These are phyloP conservation scores for Boletus subcaerulescens DNA, from an alignment of 768 basidiomycete species.

Conservation along the genomic window DNA sequence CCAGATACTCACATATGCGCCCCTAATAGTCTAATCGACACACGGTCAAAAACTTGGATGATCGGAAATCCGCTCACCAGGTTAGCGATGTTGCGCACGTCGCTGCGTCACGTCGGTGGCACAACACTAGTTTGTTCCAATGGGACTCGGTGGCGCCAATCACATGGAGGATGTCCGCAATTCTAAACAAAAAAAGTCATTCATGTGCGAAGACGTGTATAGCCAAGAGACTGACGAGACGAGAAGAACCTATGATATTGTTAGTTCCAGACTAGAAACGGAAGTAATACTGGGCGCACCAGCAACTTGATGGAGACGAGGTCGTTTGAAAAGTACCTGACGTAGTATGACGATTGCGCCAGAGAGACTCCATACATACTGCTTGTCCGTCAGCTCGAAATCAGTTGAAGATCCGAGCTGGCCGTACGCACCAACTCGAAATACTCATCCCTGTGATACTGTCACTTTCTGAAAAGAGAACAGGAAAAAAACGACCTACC, in stretches of 20 bases:
- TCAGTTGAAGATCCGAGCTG: neutral
- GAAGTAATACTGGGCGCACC: neutral
- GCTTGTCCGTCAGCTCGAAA: neutral
- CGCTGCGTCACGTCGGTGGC: neutral
- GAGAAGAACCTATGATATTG: constrained; percentile 3
- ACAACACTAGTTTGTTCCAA: constrained; percentile 4
- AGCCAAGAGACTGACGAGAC: constrained; percentile 6
- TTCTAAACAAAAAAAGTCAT: constrained; percentile 1
- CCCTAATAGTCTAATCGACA: neutral
- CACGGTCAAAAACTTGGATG: neutral
- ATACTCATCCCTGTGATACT: neutral
- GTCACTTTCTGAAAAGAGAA: neutral
- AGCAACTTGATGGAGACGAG: constrained; percentile 3
- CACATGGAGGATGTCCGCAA: constrained; percentile 3
- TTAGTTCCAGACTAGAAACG: neutral
- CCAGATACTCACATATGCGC: constrained; percentile 4
- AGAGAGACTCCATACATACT: constrained; percentile 15
- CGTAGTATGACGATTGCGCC: constrained; percentile 2
- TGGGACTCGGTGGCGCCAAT: constrained; percentile 1
- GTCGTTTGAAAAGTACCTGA: constrained; percentile 6
- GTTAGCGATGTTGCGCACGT: neutral
- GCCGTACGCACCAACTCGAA: constrained; percentile 3
- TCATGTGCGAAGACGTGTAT: neutral
- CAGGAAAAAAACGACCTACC: neutral
- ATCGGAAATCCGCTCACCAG: constrained; percentile 5